These are phyloP conservation scores for Poa annua DNA, from an alignment of 176 grass and related monocot genomes.

Conservation along the genomic window DNA sequence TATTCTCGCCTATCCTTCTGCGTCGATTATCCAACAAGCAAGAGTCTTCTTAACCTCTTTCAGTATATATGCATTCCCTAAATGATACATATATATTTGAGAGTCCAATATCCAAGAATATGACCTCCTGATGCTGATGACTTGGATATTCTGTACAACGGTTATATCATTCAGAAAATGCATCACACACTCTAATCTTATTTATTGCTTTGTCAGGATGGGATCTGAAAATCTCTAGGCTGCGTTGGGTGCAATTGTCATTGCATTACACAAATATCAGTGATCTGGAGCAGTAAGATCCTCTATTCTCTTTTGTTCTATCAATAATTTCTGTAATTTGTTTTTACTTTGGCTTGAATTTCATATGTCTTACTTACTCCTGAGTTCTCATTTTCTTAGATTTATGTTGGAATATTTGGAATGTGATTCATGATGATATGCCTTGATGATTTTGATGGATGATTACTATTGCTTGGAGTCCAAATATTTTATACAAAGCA, in stretches of 20 bases:
- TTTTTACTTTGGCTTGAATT: constrained; percentile 32
- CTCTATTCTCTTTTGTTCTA: constrained; percentile 20
- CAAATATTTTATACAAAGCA: constrained; percentile 19
- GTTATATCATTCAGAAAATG: constrained; percentile 12
- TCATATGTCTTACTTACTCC: constrained; percentile 4
- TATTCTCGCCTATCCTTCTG: background rate
- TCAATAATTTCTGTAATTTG: constrained; percentile 22
- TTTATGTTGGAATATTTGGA: constrained; percentile 26
- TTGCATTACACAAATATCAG: constrained; percentile 72
- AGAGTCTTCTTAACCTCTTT: constrained; percentile 25
- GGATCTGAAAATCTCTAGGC: constrained; percentile 78
- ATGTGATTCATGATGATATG: constrained; percentile 10
- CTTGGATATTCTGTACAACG: constrained; percentile 23
- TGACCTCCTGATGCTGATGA: background rate
- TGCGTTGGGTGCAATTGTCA: constrained; percentile 86
- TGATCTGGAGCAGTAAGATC: constrained; percentile 91
- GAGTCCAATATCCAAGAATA: constrained; percentile 19
- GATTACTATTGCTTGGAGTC: constrained; percentile 4
- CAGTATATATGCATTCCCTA: constrained; percentile 21
- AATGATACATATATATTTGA: constrained; percentile 15
- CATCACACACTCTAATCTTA: constrained; percentile 25
- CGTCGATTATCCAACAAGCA: constrained; percentile 11
- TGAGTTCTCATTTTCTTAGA: background rate
- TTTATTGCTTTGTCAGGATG: constrained; percentile 78
- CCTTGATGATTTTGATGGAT: constrained; percentile 15